Evolutionary conservation across 352 stramenopile species (phyloP).

Genomic region (Ophiocytium majus): DNA sequence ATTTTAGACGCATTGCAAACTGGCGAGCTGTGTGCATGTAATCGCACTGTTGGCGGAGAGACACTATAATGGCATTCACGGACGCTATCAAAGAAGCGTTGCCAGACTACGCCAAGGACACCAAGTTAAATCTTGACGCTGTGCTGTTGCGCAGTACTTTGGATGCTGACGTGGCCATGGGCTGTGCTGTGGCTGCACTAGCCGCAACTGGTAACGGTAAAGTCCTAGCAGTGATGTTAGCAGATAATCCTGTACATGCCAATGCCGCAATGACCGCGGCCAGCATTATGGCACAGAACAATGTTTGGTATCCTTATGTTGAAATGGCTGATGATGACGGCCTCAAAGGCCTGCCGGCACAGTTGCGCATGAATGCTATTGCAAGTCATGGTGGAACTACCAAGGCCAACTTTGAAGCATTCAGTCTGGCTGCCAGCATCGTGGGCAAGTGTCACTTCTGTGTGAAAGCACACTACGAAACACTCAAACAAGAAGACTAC

Average conservation of each 20-base stretch:
- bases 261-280: not conserved
- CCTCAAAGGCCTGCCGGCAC: not conserved
- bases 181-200: not conserved
- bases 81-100: not conserved
- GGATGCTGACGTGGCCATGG: not conserved
- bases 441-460: too few relatives aligned
- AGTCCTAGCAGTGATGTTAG: not conserved
- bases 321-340: not conserved
- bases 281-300: not conserved
- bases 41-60: not conserved
- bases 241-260: not conserved
- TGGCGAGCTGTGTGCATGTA: constrained; percentile 9
- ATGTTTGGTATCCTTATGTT: not conserved
- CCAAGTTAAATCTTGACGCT: not conserved
- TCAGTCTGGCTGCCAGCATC: constrained; percentile 7
- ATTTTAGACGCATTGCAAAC: not conserved
- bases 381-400: not conserved
- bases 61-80: not conserved
- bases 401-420: constrained; percentile 11
- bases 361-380: not conserved
- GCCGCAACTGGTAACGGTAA: not conserved
- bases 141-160: not conserved
- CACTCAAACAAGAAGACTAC: too few relatives aligned
- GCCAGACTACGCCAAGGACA: not conserved
- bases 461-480: too few relatives aligned